phyloP scores from a whole-genome alignment of 2,329 filamentous ascomycete genomes.

The Aspergillus sp. region DNA sequence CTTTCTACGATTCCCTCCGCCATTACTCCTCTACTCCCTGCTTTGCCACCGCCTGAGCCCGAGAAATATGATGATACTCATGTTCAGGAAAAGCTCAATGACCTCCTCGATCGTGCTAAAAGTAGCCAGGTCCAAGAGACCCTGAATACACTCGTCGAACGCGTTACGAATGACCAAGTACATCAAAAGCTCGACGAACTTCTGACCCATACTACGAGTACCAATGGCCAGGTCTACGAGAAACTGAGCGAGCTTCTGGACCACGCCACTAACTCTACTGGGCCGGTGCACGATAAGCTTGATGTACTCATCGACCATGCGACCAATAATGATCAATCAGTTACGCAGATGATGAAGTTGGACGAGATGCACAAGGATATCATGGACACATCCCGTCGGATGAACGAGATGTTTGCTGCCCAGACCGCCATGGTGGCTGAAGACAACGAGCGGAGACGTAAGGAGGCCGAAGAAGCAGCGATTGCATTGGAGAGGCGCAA shows the following conservation, averaged over 20 bases:
- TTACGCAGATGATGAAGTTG: slow-evolving; percentile 75
- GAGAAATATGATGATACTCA: slow-evolving; percentile 65
- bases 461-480: slow-evolving; percentile 75
- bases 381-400: slow-evolving; percentile 76
- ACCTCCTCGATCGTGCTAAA: slow-evolving; percentile 40
- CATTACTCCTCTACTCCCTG: slow-evolving; percentile 60
- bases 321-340: slow-evolving; percentile 66
- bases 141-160: slow-evolving; percentile 50
- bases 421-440: slow-evolving; percentile 60
- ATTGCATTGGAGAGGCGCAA: slow-evolving; percentile 77
- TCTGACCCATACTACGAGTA: slow-evolving; percentile 34
- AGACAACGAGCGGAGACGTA: slow-evolving; percentile 76
- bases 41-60: slow-evolving; percentile 45
- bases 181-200: slow-evolving; percentile 61
- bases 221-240: slow-evolving; percentile 54
- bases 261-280: slow-evolving; percentile 32
- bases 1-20: slow-evolving; percentile 51
- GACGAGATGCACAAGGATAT: slow-evolving; percentile 90
- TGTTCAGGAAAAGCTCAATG: slow-evolving; percentile 62
- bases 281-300: slow-evolving; percentile 37
- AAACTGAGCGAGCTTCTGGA: slow-evolving; percentile 55
- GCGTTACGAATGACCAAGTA: slow-evolving; percentile 54
- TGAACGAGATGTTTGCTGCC: slow-evolving; percentile 66
- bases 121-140: slow-evolving; percentile 62
- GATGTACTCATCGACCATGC: slow-evolving; percentile 52